Base-by-base conservation (phyloP, 768 basidiomycete genomes). In the Russula ochroleuca region DNA sequence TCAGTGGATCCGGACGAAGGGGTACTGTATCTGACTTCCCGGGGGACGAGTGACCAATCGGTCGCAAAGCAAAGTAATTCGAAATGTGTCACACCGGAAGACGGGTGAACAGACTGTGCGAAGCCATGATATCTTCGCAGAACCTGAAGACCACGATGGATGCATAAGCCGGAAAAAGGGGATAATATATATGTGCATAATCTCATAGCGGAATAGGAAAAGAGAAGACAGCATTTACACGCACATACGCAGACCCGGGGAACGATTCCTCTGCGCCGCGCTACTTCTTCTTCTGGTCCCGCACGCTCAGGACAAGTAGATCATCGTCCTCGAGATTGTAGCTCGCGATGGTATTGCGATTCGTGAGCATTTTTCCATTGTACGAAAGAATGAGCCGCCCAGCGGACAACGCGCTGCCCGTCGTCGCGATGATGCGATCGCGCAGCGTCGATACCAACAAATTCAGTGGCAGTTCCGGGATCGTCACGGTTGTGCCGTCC, bases 281-380 rank as follows among this genome's bases (percentile, higher is more conserved):
- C 63, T 72, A 73, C 77, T 84, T 90, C 78, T 89, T 94, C 79
- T 84, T 90, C 64, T 78, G 75, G 59, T 90, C 87, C 62, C 88
- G 84, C 38, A 98, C 79, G 59, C 83, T 88, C 69, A 97, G 79
- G 17, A 87, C 82, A 21, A 98, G 74, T 58, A 85, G 65, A 73
- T 98, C 95, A 70, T 94, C 94, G 67, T 96, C 92, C 74, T 95
- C 94, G 68, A 98, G 72, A 73, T 98, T 98, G 70, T 91, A 89
- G 67, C 79, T 82, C 28, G 92, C 94, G 69, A 98, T 85, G 66
- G 92, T 87, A 64, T 83, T 87, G 58, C 82, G 81, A 73, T 97
- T 97, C 61, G 89, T 92, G 68, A 98, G 81, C 82, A 92, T 89
- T 77, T 92, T 94, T 47, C 86, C 86, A 66, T 79, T 75, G 73